Base-by-base conservation (phyloP, 2,329 filamentous ascomycete species). In the Raffaelea albimanens region DNA sequence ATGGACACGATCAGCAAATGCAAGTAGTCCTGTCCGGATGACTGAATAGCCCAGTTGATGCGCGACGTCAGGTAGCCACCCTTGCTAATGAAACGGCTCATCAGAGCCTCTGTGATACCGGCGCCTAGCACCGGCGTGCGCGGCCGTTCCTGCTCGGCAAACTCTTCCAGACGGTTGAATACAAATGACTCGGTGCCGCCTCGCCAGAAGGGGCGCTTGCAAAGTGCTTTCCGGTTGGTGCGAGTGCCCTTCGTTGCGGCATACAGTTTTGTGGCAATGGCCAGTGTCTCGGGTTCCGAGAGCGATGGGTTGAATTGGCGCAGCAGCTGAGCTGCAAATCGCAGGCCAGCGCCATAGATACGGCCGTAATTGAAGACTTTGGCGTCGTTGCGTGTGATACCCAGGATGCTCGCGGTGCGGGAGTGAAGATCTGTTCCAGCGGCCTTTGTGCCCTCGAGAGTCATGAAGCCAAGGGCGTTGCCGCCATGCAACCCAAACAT, bases 1-100 rank as follows among this genome's bases (percentile, higher is more conserved):
- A 98, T 98, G 14, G 82, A 76, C 3, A 97, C 80, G 53, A 98
- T 88, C 18, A 98, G 76, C 4, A 98, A 80, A 60, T 98, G 93
- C 2, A 98, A 77, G 63, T 98, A 98, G 64, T 98, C 94, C 4
- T 97, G 91, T 5, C 94, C 93, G 0, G 87, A 95, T 1, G 90
- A 96, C 60, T 98, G 93, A 56, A 98, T 97, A 3, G 93, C 93
- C 93, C 93, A 98, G 62, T 98, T 98, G 67, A 98, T 97, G 31
- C 94, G 83, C 18, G 86, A 94, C 1, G 93, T 96, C 69, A 98
- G 83, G 67, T 95, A 98, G 20, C 84, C 87, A 33, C 90, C 89
- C 60, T 87, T 93, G 64, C 78, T 87, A 57, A 98, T 82, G 60
- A 85, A 95, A 16, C 87, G 82, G 46, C 83, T 76, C 83, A 95